A percentile compares a stretch with the other conserved stretches of the same genome.
These are phyloP conservation scores for Fonsecaea pedrosoi DNA, from an alignment of 2,329 filamentous ascomycete species.

Conservation along the genomic window DNA sequence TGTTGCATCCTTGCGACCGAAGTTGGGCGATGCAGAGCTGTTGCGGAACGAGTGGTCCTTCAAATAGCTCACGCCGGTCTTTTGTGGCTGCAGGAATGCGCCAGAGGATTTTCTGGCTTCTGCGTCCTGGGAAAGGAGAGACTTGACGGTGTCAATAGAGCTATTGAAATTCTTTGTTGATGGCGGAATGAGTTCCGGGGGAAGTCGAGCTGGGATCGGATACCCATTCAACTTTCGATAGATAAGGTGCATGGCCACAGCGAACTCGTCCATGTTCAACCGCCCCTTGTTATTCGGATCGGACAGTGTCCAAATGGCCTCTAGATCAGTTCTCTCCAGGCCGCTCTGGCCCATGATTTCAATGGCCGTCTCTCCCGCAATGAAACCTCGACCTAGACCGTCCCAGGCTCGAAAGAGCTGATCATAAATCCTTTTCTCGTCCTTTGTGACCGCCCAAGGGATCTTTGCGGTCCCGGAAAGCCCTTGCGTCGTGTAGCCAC, in stretches of 20 bases:
- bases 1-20: conserved; percentile 86
- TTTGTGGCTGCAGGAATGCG: conserved; percentile 88
- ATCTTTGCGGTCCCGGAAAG: conserved; percentile 93
- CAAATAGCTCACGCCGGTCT: conserved; percentile 96
- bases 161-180: conserved; percentile 92
- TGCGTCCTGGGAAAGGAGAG: conserved; percentile 85
- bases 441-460: conserved; percentile 98
- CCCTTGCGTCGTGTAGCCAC: conserved; percentile 81
- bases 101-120: conserved; percentile 87
- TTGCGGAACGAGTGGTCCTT: conserved; percentile 92
- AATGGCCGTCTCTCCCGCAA: conserved; percentile 89
- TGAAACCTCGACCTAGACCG: conserved; percentile 88
- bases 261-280: conserved; percentile 94
- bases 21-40: conserved; percentile 62
- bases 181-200: conserved; percentile 89
- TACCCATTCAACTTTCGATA: conserved; percentile 97
- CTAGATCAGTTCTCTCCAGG: conserved; percentile 85
- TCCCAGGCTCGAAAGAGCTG: conserved; percentile 96
- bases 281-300: conserved; percentile 94
- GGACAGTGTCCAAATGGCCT: conserved; percentile 91
- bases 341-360: conserved; percentile 98
- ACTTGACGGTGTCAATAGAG: conserved; percentile 92
- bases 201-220: conserved; percentile 83
- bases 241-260: conserved; percentile 98
- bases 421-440: conserved; percentile 97